phyloP scores from a whole-genome alignment of 164 flowering plant species.

The Platanus orientalis region DNA sequence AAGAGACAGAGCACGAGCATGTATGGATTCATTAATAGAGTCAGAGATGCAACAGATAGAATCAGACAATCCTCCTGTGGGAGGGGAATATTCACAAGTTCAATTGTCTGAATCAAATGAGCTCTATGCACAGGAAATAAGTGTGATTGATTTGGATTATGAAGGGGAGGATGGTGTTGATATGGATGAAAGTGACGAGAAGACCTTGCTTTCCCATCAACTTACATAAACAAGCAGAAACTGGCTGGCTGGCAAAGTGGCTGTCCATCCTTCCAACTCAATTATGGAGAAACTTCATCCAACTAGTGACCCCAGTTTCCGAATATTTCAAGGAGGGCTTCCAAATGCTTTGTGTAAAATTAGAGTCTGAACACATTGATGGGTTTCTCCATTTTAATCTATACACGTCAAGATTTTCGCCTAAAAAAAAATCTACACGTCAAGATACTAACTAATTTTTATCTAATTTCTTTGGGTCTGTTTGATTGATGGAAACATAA shows the following conservation, averaged over 20 bases:
- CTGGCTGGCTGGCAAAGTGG: no score
- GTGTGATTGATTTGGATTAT: constrained; percentile 40
- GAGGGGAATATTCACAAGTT: constrained; percentile 21
- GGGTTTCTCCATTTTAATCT: no score
- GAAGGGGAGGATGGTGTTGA: constrained; percentile 34
- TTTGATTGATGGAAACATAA: no score
- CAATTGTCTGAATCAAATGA: constrained; percentile 28
- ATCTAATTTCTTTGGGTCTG: no score
- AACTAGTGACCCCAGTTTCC: no score
- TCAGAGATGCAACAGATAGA: constrained; percentile 64
- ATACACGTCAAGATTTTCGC: no score
- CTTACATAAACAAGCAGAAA: constrained; percentile 18
- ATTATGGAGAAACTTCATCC: no score
- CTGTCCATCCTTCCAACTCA: no score
- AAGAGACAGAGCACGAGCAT: constrained; percentile 74
- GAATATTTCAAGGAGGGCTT: background rate
- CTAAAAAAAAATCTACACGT: no score
- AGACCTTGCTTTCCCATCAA: constrained; percentile 35
- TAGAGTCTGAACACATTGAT: no score
- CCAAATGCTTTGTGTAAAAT: background rate
- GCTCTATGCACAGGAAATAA: constrained; percentile 21
- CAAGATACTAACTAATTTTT: no score
- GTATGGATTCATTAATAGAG: constrained; percentile 64
- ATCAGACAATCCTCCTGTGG: constrained; percentile 21
- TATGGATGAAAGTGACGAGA: constrained; percentile 44